Evolutionary conservation across 805 yeast species (phyloP).

Genomic region (Sugiyamaella lignohabitans): DNA sequence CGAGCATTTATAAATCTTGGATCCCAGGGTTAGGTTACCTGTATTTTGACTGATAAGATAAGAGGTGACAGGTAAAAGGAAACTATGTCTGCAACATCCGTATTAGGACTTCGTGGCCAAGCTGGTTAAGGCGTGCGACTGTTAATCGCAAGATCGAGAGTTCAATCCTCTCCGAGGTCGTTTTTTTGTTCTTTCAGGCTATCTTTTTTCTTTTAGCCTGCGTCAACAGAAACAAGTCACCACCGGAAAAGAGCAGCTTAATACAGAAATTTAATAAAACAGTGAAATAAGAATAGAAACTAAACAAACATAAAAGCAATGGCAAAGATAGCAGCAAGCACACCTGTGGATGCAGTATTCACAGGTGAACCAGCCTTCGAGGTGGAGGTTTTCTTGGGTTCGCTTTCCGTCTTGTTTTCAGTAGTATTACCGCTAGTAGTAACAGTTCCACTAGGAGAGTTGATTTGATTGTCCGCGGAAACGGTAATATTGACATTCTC

Average conservation of each 20-base stretch:
- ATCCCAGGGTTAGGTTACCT: no score
- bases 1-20: no score
- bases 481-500: slow-evolving; percentile 23
- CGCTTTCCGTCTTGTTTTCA: slow-evolving; percentile 14
- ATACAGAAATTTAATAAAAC: no score
- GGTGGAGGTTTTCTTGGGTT: slow-evolving; percentile 17
- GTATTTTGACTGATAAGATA: no score
- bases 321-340: slow-evolving; percentile 17
- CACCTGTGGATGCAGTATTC: slow-evolving; percentile 10
- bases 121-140: slow-evolving; percentile 43
- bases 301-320: slow-evolving; percentile 12
- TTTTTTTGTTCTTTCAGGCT: no score
- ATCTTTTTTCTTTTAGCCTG: no score
- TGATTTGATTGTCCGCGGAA: slow-evolving; percentile 21
- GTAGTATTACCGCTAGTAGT: slow-evolving; percentile 14
- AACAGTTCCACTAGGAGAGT: slow-evolving; percentile 18
- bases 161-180: slow-evolving; percentile 42
- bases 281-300: slow-evolving; percentile 1
- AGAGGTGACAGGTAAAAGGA: no score
- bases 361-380: slow-evolving; percentile 16
- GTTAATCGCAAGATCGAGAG: slow-evolving; percentile 43
- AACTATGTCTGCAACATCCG: no score
- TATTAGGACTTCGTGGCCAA: slow-evolving; percentile 42
- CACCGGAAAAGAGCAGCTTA: no score
- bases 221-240: no score